These are phyloP conservation scores for Ophiostoma angusticollis DNA, from an alignment of 2,329 filamentous ascomycete species.

Conservation along the genomic window DNA sequence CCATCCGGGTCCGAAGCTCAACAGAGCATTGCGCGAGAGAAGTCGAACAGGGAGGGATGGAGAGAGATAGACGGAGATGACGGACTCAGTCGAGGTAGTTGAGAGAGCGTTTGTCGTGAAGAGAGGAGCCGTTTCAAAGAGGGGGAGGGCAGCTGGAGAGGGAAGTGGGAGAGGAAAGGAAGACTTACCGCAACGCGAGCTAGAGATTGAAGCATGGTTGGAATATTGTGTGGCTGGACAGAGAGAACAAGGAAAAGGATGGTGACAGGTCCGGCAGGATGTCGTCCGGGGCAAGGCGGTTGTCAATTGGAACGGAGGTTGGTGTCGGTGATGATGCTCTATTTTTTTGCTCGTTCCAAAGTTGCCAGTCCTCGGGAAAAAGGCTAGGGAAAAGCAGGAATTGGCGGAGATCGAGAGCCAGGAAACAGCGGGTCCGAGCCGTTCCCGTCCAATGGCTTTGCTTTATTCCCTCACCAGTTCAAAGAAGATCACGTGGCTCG, in stretches of 20 bases:
- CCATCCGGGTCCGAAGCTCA: too few relatives aligned
- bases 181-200: constrained; percentile 42
- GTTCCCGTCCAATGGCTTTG: too few relatives aligned
- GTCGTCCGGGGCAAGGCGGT: not conserved
- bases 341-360: not conserved
- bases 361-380: constrained; percentile 5
- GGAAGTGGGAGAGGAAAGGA: not conserved
- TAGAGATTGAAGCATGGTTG: constrained; percentile 25
- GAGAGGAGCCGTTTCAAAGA: too few relatives aligned
- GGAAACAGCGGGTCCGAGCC: not conserved
- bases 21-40: too few relatives aligned
- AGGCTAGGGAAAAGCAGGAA: constrained; percentile 8
- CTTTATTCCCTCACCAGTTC: too few relatives aligned
- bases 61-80: too few relatives aligned
- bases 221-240: not conserved
- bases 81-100: too few relatives aligned
- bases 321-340: not conserved
- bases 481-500: too few relatives aligned
- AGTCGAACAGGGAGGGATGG: too few relatives aligned
- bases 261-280: not conserved
- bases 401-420: not conserved
- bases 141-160: not conserved
- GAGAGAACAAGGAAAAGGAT: not conserved
- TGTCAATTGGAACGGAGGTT: not conserved
- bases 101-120: too few relatives aligned